phyloP scores from a whole-genome alignment of 2,329 filamentous ascomycete species.

The Harringtonia aguacate region DNA sequence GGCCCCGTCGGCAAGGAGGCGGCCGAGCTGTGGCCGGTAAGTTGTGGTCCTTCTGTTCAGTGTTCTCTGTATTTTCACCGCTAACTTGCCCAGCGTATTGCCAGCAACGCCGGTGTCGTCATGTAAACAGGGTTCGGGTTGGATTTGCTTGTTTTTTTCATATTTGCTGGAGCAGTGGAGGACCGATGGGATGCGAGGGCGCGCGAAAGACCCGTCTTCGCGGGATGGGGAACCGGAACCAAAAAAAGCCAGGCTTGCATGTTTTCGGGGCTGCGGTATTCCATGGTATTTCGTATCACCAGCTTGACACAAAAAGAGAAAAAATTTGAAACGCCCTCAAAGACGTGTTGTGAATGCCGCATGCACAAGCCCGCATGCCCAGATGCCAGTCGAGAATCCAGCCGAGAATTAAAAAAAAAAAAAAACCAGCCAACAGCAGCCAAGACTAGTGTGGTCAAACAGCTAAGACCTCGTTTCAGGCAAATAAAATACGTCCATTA shows the following conservation, averaged over 20 bases:
- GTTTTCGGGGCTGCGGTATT: background rate
- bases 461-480: no score
- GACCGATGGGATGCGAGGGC: no score
- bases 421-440: no score
- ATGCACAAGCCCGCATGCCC: no score
- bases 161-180: no score
- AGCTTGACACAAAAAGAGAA: background rate
- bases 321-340: conserved; percentile 7
- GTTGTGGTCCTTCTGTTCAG: conserved; percentile 24
- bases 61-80: background rate
- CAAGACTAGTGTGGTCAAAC: no score
- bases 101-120: conserved; percentile 98
- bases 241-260: no score
- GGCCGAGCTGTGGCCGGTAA: conserved; percentile 96
- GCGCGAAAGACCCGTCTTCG: no score
- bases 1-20: conserved; percentile 99
- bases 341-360: background rate
- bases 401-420: no score
- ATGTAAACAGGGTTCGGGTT: conserved; percentile 60
- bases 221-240: no score
- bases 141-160: background rate
- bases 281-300: background rate
- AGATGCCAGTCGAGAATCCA: no score
- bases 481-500: no score
- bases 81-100: conserved; percentile 69